Evolutionary conservation across 176 grass and related monocot genomes (phyloP), one percentile per base, ranked within the genome.

Genomic region (Bothriochloa decipiens): DNA sequence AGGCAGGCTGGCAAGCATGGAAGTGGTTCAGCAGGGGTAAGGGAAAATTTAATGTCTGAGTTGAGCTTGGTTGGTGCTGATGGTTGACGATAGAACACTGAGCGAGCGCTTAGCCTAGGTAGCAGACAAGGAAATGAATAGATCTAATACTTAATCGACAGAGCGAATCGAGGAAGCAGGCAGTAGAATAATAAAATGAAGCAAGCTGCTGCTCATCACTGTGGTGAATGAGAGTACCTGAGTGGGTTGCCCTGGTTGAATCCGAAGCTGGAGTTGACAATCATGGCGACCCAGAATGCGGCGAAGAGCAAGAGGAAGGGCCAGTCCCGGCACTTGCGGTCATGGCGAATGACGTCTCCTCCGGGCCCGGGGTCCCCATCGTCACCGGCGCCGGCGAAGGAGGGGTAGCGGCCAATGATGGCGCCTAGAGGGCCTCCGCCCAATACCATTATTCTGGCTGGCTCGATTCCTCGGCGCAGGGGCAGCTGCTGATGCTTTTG

Each of bases 201-300:
- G 37, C 37, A 5, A 39, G 37, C 37, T 39, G 37, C 37, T 39
- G 37, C 2, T 4, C 4, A 39, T 8, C 5, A 57, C 39, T 42
- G 27, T 62, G 94, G 87, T 91, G 71, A 97, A 7, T 57, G 2
- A 20, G 1, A 1, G 18, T 9, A 57, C 95, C 95, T 94, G 67
- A 91, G 89, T 6, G 95, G 95, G 77, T 85, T 91, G 49, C 95
- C 95, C 82, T 93, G 83, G 91, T 98, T 98, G 89, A 98, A 98
- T 15, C 91, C 95, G 73, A 98, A 98, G 92, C 95, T 98, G 76
- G 95, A 98, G 83, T 98, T 98, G 28, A 95, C 89, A 78, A 98
- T 83, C 91, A 90, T 95, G 62, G 95, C 89, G 45, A 95, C 87
- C 92, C 92, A 98, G 89, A 95, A 98, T 28, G 95, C 84, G 15